phyloP scores from a whole-genome alignment of 2,329 filamentous ascomycete species.

The Chalaropsis ovoidea region DNA sequence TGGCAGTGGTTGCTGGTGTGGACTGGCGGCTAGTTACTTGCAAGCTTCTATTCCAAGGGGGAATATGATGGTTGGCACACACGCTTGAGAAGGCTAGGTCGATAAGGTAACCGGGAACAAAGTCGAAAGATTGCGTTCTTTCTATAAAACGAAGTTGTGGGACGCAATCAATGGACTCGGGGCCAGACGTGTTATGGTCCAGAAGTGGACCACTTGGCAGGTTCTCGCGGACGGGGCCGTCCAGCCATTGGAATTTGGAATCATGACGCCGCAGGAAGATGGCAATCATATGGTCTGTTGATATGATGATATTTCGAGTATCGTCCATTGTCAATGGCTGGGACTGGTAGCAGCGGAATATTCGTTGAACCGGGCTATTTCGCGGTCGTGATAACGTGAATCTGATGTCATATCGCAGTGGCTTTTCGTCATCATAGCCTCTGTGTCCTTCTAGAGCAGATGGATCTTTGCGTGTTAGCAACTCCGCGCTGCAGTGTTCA shows the following conservation, averaged over 20 bases:
- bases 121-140: constrained; percentile 38
- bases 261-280: constrained; percentile 44
- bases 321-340: constrained; percentile 37
- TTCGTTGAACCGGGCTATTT: constrained; percentile 35
- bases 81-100: constrained; percentile 39
- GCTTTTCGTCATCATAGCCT: constrained; percentile 34
- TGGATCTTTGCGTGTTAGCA: constrained; percentile 45
- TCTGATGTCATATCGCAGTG: constrained; percentile 41
- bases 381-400: constrained; percentile 35
- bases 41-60: constrained; percentile 35
- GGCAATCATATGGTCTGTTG: constrained; percentile 43
- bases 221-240: constrained; percentile 36
- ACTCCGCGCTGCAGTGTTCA: constrained; percentile 43
- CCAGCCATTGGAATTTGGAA: constrained; percentile 40
- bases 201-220: constrained; percentile 35
- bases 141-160: constrained; percentile 39
- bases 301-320: constrained; percentile 40
- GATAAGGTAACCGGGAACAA: constrained; percentile 42
- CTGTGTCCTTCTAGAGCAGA: constrained; percentile 37
- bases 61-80: constrained; percentile 32
- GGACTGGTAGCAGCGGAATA: constrained; percentile 43
- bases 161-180: constrained; percentile 40
- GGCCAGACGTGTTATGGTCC: constrained; percentile 36
- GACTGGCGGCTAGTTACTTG: constrained; percentile 40
- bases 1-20: constrained; percentile 39